A percentile compares a stretch with the other conserved stretches of the same genome.
phyloP scores from a whole-genome alignment of 106 monocot species.

The Cymbidium sinense region DNA sequence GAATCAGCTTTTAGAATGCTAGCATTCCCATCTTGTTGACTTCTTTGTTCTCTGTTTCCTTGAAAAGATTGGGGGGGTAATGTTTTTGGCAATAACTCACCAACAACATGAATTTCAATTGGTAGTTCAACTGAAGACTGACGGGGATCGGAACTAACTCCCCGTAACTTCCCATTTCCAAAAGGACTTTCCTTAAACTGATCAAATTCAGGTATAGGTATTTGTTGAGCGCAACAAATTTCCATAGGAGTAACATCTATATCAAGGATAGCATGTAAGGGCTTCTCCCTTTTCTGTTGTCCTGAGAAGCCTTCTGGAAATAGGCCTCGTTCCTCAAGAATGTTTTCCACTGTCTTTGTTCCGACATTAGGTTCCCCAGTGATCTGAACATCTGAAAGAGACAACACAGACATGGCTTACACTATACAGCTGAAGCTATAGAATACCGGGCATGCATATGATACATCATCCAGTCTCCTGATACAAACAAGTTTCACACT shows the following conservation, averaged over 20 bases:
- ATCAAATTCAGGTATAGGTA: constrained; percentile 3
- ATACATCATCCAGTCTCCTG: constrained; percentile 9
- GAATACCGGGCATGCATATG: constrained; percentile 9
- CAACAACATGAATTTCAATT: constrained; percentile 4
- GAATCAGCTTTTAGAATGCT: constrained; percentile 12
- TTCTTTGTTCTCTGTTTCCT: constrained; percentile 6
- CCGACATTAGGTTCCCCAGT: constrained; percentile 33
- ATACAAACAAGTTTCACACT: background rate
- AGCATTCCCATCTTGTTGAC: constrained; percentile 11
- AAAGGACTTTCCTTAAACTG: background rate
- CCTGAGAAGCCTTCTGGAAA: constrained; percentile 24
- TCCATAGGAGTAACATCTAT: constrained; percentile 14
- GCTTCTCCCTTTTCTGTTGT: constrained; percentile 19
- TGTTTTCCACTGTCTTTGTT: constrained; percentile 21
- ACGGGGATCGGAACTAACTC: constrained; percentile 8
- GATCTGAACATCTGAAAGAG: constrained; percentile 36
- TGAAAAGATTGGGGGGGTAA: constrained; percentile 1
- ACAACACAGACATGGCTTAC: constrained; percentile 33
- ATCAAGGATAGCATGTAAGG: constrained; percentile 8
- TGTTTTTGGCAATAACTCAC: constrained; percentile 8
- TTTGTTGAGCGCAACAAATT: constrained; percentile 14
- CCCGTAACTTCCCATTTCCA: constrained; percentile 3
- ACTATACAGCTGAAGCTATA: constrained; percentile 21
- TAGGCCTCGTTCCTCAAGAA: constrained; percentile 24
- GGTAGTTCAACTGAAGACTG: constrained; percentile 3